Base-by-base conservation (phyloP, 176 grass and related monocot species). In the Typha latifolia region DNA sequence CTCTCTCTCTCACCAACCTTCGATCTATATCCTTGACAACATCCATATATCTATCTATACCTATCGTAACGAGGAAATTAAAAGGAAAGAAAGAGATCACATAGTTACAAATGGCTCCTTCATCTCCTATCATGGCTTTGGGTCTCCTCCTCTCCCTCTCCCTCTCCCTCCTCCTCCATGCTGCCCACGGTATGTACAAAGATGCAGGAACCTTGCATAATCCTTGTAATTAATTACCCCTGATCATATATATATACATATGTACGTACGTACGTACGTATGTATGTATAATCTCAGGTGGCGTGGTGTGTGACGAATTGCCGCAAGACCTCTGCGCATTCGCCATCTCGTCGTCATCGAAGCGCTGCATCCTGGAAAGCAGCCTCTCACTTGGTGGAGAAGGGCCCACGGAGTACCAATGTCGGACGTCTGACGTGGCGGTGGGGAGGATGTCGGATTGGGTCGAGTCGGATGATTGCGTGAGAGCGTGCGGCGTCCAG, bases 301-400 rank as follows among this genome's bases (percentile, higher is more conserved):
- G 64, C 49, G 84, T 92, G 71, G 64, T 70, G 32, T 85, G 82
- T 55, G 89, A 92, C 79, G 76, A 87, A 34, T 72, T 92, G 64
- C 55, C 81, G 51, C 59, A 72, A 24, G 81, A 87, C 26, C 61
- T 69, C 32, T 92, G 89, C 72, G 78, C 89, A 18, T 92, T 92
- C 74, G 84, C 89, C 0, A 75, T 92, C 32, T 92, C 89, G 69
- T 79, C 78, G 2, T 6, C 68, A 52, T 92, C 89, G 32, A 86
- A 86, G 72, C 72, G 89, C 61, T 92, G 89, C 64, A 63, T 87
- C 64, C 72, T 92, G 63, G 89, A 92, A 78, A 92, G 74, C 84
- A 92, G 74, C 84, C 69, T 51, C 14, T 71, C 66, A 29, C 70
- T 64, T 32, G 66, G 62, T 22, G 23, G 61, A 24, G 79, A 75